Evolutionary conservation across 495 filamentous ascomycete genomes (phyloP).

Genomic region (Penicillium angulare): DNA sequence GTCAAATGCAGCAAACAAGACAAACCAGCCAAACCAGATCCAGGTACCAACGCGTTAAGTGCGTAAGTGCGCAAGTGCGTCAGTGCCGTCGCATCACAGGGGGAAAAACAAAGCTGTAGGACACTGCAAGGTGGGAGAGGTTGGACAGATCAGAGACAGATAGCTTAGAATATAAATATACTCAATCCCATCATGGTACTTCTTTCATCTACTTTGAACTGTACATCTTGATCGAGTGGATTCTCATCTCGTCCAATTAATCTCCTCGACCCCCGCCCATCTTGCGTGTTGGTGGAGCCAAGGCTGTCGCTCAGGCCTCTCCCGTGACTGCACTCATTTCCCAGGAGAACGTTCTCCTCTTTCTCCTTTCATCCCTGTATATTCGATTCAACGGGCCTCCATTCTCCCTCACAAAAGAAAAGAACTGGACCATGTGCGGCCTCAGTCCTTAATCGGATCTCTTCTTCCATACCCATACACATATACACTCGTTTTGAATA

Average conservation of each 20-base stretch:
- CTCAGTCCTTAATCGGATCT: constrained; percentile 12
- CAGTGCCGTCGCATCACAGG: no score
- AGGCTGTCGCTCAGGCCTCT: constrained; percentile 5
- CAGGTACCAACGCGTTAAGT: not conserved
- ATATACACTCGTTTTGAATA: constrained; percentile 21
- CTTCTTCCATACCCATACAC: no score
- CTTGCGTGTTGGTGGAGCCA: constrained; percentile 1
- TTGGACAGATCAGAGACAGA: no score
- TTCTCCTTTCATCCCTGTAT: constrained; percentile 4
- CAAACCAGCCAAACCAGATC: not conserved
- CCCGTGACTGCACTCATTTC: constrained; percentile 7
- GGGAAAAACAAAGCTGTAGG: no score
- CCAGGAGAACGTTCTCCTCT: constrained; percentile 6
- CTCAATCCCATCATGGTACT: no score
- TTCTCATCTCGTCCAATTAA: not conserved
- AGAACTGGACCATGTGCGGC: constrained; percentile 27
- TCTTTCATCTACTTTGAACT: no score
- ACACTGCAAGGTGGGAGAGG: not conserved
- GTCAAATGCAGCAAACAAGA: not conserved
- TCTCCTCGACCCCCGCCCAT: constrained; percentile 1
- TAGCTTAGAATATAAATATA: no score
- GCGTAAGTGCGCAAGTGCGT: not conserved
- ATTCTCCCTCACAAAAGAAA: not conserved
- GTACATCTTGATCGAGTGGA: no score
- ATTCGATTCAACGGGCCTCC: constrained; percentile 10